These are phyloP conservation scores for Cryptococcus sp. DNA, from an alignment of 1,284 basidiomycete species.

Conservation along the genomic window DNA sequence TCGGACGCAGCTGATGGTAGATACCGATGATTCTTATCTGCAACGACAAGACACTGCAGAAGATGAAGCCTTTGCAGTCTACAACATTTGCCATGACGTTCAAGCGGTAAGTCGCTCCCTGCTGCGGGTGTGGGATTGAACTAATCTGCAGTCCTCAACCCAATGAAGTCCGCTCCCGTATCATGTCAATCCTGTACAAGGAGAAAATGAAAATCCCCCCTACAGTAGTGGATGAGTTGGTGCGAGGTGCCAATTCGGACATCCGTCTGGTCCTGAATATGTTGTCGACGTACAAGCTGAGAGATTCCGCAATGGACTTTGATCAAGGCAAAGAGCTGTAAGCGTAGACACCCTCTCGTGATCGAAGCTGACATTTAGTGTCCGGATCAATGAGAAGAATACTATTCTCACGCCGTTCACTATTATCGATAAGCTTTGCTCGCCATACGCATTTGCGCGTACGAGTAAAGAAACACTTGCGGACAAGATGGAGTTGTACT, in stretches of 20 bases:
- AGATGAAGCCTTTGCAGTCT: conserved; percentile 78
- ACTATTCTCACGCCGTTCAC: conserved; percentile 86
- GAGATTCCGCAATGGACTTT: conserved; percentile 74
- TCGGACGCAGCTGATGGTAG: conserved; percentile 46
- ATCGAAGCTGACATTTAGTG: conserved; percentile 50
- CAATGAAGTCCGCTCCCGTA: conserved; percentile 68
- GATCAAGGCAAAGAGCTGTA: conserved; percentile 86
- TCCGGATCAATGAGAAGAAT: conserved; percentile 87
- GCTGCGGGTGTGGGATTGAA: background rate
- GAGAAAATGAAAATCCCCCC: conserved; percentile 88
- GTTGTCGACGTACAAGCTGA: conserved; percentile 92
- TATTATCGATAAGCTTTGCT: conserved; percentile 76
- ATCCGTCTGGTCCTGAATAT: conserved; percentile 96
- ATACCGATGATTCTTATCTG: conserved; percentile 98
- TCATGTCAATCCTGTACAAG: conserved; percentile 84
- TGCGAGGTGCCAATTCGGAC: conserved; percentile 84
- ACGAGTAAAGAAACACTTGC: conserved; percentile 75
- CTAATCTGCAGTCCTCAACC: conserved; percentile 63
- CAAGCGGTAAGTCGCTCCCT: conserved; percentile 56
- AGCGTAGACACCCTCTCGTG: conserved; percentile 34
- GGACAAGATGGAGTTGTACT: conserved; percentile 95
- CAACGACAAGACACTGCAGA: conserved; percentile 79
- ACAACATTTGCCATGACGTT: conserved; percentile 77
- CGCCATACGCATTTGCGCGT: conserved; percentile 80
- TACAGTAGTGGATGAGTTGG: conserved; percentile 88